phyloP scores from a whole-genome alignment of 192 early-diverging fungal genomes.

The Coemansia sp. region DNA sequence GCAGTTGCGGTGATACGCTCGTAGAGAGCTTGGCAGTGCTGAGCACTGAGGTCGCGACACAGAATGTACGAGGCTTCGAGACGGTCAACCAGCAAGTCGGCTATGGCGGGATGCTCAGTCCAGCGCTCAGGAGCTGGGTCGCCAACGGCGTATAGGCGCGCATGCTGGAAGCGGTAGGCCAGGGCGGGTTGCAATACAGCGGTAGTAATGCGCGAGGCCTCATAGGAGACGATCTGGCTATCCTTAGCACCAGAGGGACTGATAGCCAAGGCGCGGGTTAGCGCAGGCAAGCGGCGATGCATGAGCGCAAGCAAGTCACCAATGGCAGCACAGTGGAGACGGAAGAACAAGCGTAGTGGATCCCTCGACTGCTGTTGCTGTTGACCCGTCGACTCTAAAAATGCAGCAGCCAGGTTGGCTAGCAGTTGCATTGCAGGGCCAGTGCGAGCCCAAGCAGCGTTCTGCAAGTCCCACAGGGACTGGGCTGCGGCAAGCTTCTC shows the following conservation, averaged over 20 bases:
- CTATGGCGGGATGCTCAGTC: constrained; percentile 24
- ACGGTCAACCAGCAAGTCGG: constrained; percentile 24
- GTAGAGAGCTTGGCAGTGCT: constrained; percentile 27
- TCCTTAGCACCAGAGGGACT: constrained; percentile 21
- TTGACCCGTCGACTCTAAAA: constrained; percentile 28
- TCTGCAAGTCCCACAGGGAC: constrained; percentile 46
- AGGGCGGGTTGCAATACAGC: constrained; percentile 28
- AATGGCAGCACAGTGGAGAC: constrained; percentile 21
- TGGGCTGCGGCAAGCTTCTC: constrained; percentile 43
- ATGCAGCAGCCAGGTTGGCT: constrained; percentile 23
- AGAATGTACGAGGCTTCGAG: constrained; percentile 31
- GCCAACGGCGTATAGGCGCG: constrained; percentile 23
- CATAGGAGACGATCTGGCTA: constrained; percentile 33
- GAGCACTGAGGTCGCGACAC: constrained; percentile 34
- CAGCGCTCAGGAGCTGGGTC: constrained; percentile 10
- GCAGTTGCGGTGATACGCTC: constrained; percentile 25
- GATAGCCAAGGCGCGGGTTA: constrained; percentile 25
- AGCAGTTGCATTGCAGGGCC: constrained; percentile 31
- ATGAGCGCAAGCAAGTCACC: constrained; percentile 34
- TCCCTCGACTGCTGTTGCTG: constrained; percentile 17
- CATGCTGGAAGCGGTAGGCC: constrained; percentile 33
- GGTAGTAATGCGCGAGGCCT: constrained; percentile 29
- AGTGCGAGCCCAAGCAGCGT: constrained; percentile 24
- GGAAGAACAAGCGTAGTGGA: constrained; percentile 38
- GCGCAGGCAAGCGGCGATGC: constrained; percentile 24